Conservation (phyloP, 2,329 filamentous ascomycete genomes). For the Fusarium torreyae region DNA sequence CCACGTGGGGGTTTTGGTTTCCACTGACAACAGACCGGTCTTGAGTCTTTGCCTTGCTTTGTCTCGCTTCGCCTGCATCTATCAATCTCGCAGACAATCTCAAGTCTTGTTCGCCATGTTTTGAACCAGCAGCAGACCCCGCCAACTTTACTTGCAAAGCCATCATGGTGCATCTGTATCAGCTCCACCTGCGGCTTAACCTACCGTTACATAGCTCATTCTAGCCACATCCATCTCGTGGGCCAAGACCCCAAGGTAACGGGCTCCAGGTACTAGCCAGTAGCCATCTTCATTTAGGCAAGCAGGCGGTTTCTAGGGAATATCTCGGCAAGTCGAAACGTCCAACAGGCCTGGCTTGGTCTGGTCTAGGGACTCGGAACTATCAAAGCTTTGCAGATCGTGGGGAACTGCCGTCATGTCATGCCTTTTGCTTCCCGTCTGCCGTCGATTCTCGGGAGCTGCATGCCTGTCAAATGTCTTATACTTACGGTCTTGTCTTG, state of each 20-base stretch:
- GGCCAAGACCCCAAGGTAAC: conserved; percentile 6
- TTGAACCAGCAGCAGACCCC: neutral
- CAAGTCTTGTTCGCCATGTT: neutral
- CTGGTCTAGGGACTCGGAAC: conserved; percentile 1
- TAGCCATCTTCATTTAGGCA: too few species aligned
- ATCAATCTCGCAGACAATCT: neutral
- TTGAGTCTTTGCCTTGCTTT: conserved; percentile 8
- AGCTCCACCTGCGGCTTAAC: conserved; percentile 48
- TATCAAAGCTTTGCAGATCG: conserved; percentile 44
- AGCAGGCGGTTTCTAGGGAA: conserved; percentile 21
- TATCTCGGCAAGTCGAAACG: conserved; percentile 44
- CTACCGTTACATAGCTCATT: conserved; percentile 27
- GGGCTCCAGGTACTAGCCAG: neutral
- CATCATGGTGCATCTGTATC: conserved; percentile 8
- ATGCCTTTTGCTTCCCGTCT: conserved; percentile 27
- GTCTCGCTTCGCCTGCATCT: conserved; percentile 1
- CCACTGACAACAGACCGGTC: conserved; percentile 22
- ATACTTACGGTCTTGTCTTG: neutral
- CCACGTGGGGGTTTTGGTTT: conserved; percentile 22
- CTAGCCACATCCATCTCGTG: conserved; percentile 19
- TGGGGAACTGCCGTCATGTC: conserved; percentile 40
- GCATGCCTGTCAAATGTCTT: too few species aligned
- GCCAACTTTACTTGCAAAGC: neutral
- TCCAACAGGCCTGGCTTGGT: conserved; percentile 10
- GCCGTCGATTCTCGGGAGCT: neutral